Evolutionary conservation across 306 rosid genomes (phyloP).

Genomic region (Vicia villosa): DNA sequence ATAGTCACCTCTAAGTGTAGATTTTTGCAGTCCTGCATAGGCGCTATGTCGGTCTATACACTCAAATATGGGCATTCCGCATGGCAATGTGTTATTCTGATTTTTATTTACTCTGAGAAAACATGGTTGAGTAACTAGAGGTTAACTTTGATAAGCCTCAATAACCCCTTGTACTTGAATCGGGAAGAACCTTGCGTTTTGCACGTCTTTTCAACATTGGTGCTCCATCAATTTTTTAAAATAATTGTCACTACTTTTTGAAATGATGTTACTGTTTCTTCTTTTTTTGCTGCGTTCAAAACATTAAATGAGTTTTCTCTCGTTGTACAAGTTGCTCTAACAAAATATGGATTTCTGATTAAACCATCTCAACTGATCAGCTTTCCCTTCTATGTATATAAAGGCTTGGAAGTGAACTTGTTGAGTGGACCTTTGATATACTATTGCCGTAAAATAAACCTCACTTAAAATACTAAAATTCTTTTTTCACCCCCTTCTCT

Average conservation of each 20-base stretch:
- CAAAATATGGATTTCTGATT: not conserved
- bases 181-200: constrained; percentile 51
- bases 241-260: not conserved
- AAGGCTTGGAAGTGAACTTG: not conserved
- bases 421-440: not conserved
- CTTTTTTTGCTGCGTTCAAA: not conserved
- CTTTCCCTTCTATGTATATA: not conserved
- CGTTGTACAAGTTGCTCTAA: not conserved
- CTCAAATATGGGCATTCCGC: constrained; percentile 51
- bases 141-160: constrained; percentile 58
- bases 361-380: not conserved
- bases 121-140: constrained; percentile 53
- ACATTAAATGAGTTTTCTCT: not conserved
- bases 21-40: constrained; percentile 45
- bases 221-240: constrained; percentile 30
- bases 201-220: constrained; percentile 38
- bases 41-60: constrained; percentile 45
- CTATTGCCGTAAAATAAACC: too few relatives aligned
- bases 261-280: not conserved
- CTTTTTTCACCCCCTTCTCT: too few relatives aligned
- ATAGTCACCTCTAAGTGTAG: constrained; percentile 39
- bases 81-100: constrained; percentile 47
- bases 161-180: constrained; percentile 76
- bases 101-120: constrained; percentile 35
- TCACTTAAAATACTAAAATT: too few relatives aligned